These are phyloP conservation scores for Tagetes patula DNA, from an alignment of 129 eudicot species.

Conservation along the genomic window DNA sequence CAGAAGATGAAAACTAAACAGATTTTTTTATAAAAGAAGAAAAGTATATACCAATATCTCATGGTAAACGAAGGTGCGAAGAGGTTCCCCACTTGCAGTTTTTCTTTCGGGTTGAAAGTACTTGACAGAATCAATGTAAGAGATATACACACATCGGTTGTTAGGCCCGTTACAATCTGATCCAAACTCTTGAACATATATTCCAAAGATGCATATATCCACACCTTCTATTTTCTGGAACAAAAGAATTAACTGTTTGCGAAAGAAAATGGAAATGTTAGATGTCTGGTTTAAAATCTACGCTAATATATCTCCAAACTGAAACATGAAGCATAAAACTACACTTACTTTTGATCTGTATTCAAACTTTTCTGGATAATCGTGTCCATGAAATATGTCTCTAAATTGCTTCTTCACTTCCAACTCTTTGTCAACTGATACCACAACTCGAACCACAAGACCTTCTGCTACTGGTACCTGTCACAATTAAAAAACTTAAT, in stretches of 20 bases:
- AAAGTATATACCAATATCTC: slow-evolving; percentile 56
- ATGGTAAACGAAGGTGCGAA: slow-evolving; percentile 86
- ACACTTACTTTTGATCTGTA: slow-evolving; percentile 65
- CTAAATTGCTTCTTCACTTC: slow-evolving; percentile 67
- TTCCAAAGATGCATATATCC: slow-evolving; percentile 74
- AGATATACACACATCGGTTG: slow-evolving; percentile 67
- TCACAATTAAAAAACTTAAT: not conserved
- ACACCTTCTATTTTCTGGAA: slow-evolving; percentile 75
- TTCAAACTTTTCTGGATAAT: slow-evolving; percentile 58
- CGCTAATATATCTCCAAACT: not conserved
- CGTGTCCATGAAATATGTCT: slow-evolving; percentile 47
- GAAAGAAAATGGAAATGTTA: slow-evolving; percentile 17
- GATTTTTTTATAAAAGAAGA: not conserved
- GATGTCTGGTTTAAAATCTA: slow-evolving; percentile 15
- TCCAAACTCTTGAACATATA: slow-evolving; percentile 89
- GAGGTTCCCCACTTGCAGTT: slow-evolving; percentile 61
- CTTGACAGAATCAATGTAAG: slow-evolving; percentile 82
- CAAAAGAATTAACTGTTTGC: slow-evolving; percentile 59
- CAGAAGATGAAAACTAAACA: not conserved
- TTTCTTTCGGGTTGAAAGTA: slow-evolving; percentile 71
- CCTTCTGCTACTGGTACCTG: slow-evolving; percentile 67
- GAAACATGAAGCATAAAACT: not conserved
- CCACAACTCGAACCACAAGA: slow-evolving; percentile 71
- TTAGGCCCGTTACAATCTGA: slow-evolving; percentile 70
- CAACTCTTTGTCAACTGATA: slow-evolving; percentile 55